Base-by-base conservation (phyloP, 169 alveolate species). In the Plasmodium reichenowi region DNA sequence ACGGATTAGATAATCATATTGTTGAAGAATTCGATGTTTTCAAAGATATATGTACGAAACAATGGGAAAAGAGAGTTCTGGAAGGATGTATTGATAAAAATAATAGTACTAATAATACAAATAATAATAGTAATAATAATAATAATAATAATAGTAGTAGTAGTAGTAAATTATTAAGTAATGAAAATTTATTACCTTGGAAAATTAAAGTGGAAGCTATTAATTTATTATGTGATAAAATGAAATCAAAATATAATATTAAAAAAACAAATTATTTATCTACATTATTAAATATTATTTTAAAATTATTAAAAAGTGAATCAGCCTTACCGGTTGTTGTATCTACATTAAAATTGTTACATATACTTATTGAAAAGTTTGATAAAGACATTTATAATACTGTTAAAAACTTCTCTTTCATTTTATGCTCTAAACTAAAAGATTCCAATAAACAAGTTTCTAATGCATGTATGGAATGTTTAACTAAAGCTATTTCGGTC, bases 181-280 rank as follows among this genome's bases (percentile, higher is more conserved):
- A 85, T 71, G 92, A 85, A 85, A 85, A 85, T 32, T 62, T 85
- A 67, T 17, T 85, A 38, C 92, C 92, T 8, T 85, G 92, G 92
- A 85, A 85, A 85, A 85, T 85, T 2, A 85, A 85, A 85, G 92
- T 85, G 22, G 92, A 85, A 85, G 92, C 92, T 3, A 58, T 85
- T 9, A 85, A 85, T 71, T 67, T 85, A n/a, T 43, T 85, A 24
- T 85, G 8, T 63, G 92, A 85, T 32, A 68, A 52, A 71, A 56
- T 85, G 9, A 85, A 85, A 63, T 52, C 87, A 63, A 71, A 72
- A 26, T 66, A 63, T 70, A 20, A 38, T 15, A 85, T 85, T 58
- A 85, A 85, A 73, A 85, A 72, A 74, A 85, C 92, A 2, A 20
- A 58, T 22, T 85, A 85, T 22, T 59, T 72, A 9, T 56, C 54